Conservation (phyloP, 495 filamentous ascomycete species). For the Copromyces sp. region DNA sequence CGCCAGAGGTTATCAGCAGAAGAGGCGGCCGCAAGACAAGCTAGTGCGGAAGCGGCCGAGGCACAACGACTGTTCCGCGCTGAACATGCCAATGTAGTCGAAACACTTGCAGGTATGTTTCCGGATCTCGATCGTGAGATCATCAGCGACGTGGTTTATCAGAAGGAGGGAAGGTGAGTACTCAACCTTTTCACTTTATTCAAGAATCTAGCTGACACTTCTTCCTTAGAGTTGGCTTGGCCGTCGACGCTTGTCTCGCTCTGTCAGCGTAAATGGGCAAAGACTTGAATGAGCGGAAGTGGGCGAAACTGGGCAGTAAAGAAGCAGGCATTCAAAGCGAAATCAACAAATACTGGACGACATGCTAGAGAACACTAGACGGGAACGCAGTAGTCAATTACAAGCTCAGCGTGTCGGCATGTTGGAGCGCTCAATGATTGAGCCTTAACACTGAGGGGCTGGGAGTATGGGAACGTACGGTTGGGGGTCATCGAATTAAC, state of each 20-base stretch:
- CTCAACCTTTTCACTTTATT: not conserved
- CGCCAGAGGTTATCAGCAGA: conserved; percentile 52
- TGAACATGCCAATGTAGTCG: conserved; percentile 85
- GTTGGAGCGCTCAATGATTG: not conserved
- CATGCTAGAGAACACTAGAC: not conserved
- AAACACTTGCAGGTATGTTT: conserved; percentile 88
- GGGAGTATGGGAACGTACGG: not conserved
- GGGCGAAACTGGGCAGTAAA: not conserved
- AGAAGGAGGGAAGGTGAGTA: conserved; percentile 82
- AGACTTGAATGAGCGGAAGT: not conserved
- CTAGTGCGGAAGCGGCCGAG: conserved; percentile 84
- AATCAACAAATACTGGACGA: not conserved
- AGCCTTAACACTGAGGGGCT: not conserved
- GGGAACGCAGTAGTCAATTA: not conserved
- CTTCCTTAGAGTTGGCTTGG: conserved; percentile 62
- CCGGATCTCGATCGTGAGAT: conserved; percentile 82
- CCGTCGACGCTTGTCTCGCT: conserved; percentile 86
- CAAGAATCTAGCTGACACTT: conserved; percentile 14
- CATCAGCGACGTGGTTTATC: conserved; percentile 86
- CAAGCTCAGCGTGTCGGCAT: not conserved
- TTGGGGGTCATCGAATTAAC: not conserved
- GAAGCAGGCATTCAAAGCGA: not conserved
- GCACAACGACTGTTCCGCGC: conserved; percentile 72
- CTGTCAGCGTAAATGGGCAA: conserved; percentile 40
- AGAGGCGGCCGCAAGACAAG: conserved; percentile 88